Conservation (phyloP, 2,329 filamentous ascomycete genomes). For the Botrytis porri region DNA sequence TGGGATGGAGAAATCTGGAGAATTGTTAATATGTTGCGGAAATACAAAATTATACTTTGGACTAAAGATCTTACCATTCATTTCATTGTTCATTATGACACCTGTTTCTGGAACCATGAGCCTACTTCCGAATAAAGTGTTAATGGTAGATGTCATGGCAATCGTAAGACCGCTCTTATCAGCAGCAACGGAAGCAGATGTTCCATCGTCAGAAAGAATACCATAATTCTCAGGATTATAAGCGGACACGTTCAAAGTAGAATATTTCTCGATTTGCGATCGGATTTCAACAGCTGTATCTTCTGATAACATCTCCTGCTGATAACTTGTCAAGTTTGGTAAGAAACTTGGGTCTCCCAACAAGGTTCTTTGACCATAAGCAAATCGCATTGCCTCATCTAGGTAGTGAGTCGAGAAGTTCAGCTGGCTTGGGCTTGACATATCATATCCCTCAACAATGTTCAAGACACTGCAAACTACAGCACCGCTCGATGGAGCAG, state of each 20-base stretch:
- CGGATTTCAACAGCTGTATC: conserved; percentile 52
- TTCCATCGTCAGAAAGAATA: conserved; percentile 49
- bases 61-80: conserved; percentile 52
- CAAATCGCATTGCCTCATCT: conserved; percentile 66
- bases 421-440: conserved; percentile 53
- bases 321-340: conserved; percentile 55
- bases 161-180: conserved; percentile 61
- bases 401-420: conserved; percentile 65
- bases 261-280: conserved; percentile 54
- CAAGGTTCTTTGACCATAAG: conserved; percentile 59
- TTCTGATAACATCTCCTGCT: conserved; percentile 51
- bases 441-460: conserved; percentile 68
- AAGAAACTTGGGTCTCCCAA: conserved; percentile 63
- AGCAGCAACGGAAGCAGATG: conserved; percentile 51
- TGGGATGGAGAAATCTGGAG: conserved; percentile 62
- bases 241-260: conserved; percentile 55
- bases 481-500: conserved; percentile 74
- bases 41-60: conserved; percentile 30
- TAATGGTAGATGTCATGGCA: conserved; percentile 64
- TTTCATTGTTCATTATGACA: conserved; percentile 66
- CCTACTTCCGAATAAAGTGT: conserved; percentile 62
- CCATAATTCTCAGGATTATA: conserved; percentile 63
- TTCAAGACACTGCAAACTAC: conserved; percentile 76
- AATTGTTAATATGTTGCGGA: neutral
- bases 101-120: conserved; percentile 64